phyloP scores from a whole-genome alignment of 2,329 filamentous ascomycete species.

The Pezicula neosporulosa region DNA sequence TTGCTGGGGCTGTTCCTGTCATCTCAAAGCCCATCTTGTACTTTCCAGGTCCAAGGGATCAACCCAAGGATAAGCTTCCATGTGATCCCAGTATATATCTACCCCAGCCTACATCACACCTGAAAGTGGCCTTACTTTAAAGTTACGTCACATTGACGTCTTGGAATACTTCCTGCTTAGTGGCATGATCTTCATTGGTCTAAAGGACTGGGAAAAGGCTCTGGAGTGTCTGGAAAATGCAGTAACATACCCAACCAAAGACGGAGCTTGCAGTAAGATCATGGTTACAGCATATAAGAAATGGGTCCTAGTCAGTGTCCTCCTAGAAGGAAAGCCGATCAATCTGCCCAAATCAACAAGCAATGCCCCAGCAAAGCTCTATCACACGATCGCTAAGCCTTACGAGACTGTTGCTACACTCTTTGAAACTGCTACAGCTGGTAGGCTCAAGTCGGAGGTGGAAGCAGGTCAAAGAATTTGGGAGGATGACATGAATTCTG shows the following conservation, averaged over 20 bases:
- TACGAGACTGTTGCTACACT: conserved; percentile 69
- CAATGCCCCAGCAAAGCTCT: conserved; percentile 48
- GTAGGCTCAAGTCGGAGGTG: conserved; percentile 60
- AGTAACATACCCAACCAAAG: conserved; percentile 63
- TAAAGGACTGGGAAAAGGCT: conserved; percentile 60
- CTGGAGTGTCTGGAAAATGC: conserved; percentile 59
- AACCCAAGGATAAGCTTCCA: conserved; percentile 32
- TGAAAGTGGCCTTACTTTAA: conserved; percentile 52
- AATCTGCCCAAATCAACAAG: conserved; percentile 54
- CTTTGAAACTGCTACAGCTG: conserved; percentile 59
- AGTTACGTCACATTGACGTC: conserved; percentile 48
- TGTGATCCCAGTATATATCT: conserved; percentile 42
- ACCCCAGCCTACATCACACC: conserved; percentile 56
- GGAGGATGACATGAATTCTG: conserved; percentile 68
- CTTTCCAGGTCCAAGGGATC: conserved; percentile 48
- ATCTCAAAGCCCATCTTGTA: conserved; percentile 65
- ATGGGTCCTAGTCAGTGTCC: conserved; percentile 75
- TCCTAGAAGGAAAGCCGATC: conserved; percentile 61
- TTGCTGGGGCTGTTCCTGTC: conserved; percentile 54
- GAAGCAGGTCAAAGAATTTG: conserved; percentile 58
- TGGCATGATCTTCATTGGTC: conserved; percentile 61
- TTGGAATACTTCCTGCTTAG: conserved; percentile 65
- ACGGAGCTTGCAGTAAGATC: conserved; percentile 64
- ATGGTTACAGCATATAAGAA: conserved; percentile 92
- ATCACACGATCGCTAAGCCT: conserved; percentile 57